These are phyloP conservation scores for Rhizophora apiculata DNA, from an alignment of 345 rosid species.

Conservation along the genomic window DNA sequence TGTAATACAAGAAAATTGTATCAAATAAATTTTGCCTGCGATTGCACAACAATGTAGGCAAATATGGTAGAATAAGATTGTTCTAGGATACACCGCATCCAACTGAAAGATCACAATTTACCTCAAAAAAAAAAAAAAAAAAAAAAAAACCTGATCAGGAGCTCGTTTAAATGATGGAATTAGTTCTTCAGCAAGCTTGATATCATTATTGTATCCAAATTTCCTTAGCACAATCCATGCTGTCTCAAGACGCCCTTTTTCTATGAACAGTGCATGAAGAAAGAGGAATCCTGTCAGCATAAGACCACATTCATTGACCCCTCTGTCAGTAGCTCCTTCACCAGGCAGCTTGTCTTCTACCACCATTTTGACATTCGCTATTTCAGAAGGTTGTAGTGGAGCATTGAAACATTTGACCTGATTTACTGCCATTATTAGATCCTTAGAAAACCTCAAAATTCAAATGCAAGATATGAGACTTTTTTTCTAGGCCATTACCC, in stretches of 20 bases:
- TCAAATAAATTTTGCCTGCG: no score
- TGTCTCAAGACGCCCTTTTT: constrained; percentile 97
- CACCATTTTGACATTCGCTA: constrained; percentile 83
- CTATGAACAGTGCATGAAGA: constrained; percentile 94
- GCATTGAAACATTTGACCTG: constrained; percentile 98
- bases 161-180: constrained; percentile 77
- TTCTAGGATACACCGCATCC: no score
- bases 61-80: not conserved
- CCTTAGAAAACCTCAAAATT: constrained; percentile 4
- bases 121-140: not conserved
- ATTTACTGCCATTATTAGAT: constrained; percentile 30
- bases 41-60: no score
- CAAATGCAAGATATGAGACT: not conserved
- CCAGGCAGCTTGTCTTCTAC: constrained; percentile 82
- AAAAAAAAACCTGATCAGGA: constrained; percentile 75
- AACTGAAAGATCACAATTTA: not conserved
- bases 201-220: constrained; percentile 92
- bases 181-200: constrained; percentile 76
- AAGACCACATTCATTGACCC: constrained; percentile 89
- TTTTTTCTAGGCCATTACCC: not conserved
- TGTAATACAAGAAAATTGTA: no score
- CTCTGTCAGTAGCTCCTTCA: constrained; percentile 46
- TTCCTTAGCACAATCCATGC: constrained; percentile 94
- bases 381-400: constrained; percentile 93
- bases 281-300: constrained; percentile 93